Conservation (phyloP, 2,329 filamentous ascomycete species). For the Phialemoniopsis sp. region DNA sequence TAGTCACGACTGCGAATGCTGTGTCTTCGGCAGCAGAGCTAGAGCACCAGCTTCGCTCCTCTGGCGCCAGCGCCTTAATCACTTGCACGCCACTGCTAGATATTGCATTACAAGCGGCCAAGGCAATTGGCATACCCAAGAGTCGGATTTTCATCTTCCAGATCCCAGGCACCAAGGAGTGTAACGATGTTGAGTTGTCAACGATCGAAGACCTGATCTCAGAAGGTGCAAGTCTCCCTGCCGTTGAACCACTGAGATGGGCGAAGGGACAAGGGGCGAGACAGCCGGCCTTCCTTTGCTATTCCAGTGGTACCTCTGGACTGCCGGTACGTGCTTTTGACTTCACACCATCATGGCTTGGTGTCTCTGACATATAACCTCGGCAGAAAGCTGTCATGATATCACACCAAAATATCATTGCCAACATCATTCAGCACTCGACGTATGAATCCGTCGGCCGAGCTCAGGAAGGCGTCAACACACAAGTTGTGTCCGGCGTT, state of each 20-base stretch:
- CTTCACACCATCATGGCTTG: too few relatives aligned
- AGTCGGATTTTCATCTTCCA: constrained; percentile 67
- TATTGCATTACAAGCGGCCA: constrained; percentile 60
- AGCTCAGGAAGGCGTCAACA: constrained; percentile 28
- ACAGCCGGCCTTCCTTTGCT: constrained; percentile 73
- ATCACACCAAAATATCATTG: constrained; percentile 73
- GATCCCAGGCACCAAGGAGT: constrained; percentile 48
- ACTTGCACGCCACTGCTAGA: constrained; percentile 65
- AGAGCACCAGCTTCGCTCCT: constrained; percentile 67
- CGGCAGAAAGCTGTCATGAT: constrained; percentile 86
- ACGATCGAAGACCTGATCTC: constrained; percentile 63
- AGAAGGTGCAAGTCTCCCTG: constrained; percentile 50
- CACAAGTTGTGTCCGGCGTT: constrained; percentile 57
- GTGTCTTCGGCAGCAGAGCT: constrained; percentile 68
- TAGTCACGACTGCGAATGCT: constrained; percentile 72
- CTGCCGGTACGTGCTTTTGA: constrained; percentile 56
- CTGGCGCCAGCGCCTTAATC: constrained; percentile 65
- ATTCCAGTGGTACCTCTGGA: constrained; percentile 76
- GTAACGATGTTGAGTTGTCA: constrained; percentile 47
- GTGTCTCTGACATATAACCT: too few relatives aligned
- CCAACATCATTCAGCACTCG: constrained; percentile 64
- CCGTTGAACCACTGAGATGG: constrained; percentile 56
- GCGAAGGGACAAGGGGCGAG: constrained; percentile 59
- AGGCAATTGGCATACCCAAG: constrained; percentile 57
- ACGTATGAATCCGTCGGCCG: constrained; percentile 36